These are phyloP conservation scores for Lachnellula arida DNA, from an alignment of 2,329 filamentous ascomycete species.

Conservation along the genomic window DNA sequence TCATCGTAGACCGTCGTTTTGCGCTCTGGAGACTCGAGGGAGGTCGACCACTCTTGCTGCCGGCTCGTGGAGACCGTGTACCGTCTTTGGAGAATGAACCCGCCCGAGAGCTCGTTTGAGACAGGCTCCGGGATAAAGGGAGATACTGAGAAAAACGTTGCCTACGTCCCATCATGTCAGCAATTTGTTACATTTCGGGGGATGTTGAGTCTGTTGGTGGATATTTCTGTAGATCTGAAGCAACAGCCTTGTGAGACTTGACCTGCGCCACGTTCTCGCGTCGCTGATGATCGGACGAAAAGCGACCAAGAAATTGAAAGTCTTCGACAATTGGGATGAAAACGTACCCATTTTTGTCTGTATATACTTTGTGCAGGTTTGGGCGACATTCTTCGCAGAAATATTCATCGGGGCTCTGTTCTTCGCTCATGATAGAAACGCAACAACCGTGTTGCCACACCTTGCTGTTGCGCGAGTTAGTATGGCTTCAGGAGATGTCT, in stretches of 20 bases:
- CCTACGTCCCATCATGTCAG: constrained; percentile 43
- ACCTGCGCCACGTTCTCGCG: constrained; percentile 32
- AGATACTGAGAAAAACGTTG: constrained; percentile 65
- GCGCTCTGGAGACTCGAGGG: constrained; percentile 38
- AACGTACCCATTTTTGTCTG: constrained; percentile 78
- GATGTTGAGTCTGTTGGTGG: constrained; percentile 9
- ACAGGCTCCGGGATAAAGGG: constrained; percentile 49
- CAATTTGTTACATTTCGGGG: constrained; percentile 11
- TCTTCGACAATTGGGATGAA: constrained; percentile 17
- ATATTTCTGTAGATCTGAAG: constrained; percentile 14
- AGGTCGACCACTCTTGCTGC: constrained; percentile 50
- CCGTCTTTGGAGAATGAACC: constrained; percentile 61
- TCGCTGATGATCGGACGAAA: constrained; percentile 25
- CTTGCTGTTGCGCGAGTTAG: constrained; percentile 48
- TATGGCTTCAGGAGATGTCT: too few species aligned
- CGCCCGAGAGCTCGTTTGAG: constrained; percentile 56
- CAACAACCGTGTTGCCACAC: constrained; percentile 99
- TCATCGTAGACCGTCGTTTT: constrained; percentile 94
- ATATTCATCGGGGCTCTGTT: constrained; percentile 91
- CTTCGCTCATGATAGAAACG: constrained; percentile 93
- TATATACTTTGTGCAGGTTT: constrained; percentile 81
- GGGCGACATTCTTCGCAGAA: constrained; percentile 94
- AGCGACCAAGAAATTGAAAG: constrained; percentile 10
- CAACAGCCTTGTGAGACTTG: constrained; percentile 31
- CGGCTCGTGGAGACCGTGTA: constrained; percentile 46